These are phyloP conservation scores for Lunularia cruciata DNA, from an alignment of 225 moss, liverwort and hornwort species.

Conservation along the genomic window DNA sequence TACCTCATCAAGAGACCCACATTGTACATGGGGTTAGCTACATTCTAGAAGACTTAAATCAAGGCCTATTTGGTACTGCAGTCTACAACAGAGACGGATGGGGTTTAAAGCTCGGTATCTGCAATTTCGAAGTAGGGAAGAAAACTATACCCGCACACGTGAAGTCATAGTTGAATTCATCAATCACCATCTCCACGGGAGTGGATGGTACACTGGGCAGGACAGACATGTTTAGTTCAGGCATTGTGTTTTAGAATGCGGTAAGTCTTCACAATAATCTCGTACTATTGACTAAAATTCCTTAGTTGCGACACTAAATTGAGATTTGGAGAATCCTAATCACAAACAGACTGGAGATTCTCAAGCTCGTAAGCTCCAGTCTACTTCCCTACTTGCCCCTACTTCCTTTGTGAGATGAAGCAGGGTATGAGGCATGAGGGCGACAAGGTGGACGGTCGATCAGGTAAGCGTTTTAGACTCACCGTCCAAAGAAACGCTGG, in stretches of 20 bases:
- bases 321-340: too few relatives aligned
- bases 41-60: background rate
- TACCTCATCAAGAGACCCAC: too few relatives aligned
- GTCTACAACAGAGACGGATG: background rate
- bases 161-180: slow-evolving; percentile 48
- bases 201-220: slow-evolving; percentile 37
- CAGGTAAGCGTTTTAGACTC: background rate
- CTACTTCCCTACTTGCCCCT: too few relatives aligned
- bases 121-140: background rate
- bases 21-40: too few relatives aligned
- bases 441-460: background rate
- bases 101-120: background rate
- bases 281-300: too few relatives aligned
- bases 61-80: background rate
- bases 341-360: too few relatives aligned
- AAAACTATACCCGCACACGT: slow-evolving; percentile 46
- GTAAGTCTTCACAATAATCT: too few relatives aligned
- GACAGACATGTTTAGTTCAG: background rate
- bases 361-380: too few relatives aligned
- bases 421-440: background rate
- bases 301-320: too few relatives aligned
- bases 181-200: slow-evolving; percentile 51
- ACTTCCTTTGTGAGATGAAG: too few relatives aligned
- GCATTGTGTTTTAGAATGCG: too few relatives aligned
- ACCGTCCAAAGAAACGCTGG: slow-evolving; percentile 50